phyloP scores from a whole-genome alignment of 192 early-diverging fungal species.

The Jimgerdemannia flammicorona region DNA sequence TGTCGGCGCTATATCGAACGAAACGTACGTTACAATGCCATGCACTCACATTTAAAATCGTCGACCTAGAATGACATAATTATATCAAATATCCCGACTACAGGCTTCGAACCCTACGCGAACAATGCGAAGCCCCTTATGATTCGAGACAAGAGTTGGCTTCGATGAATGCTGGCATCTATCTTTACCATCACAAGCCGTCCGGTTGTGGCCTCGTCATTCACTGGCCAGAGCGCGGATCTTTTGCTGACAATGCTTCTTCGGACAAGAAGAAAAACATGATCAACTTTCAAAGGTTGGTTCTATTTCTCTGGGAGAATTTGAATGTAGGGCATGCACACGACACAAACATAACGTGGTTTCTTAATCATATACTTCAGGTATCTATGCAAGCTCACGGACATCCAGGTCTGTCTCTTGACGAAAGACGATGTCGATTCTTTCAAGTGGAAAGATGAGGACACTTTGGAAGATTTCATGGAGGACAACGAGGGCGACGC shows the following conservation, averaged over 20 bases:
- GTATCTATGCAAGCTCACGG: neutral
- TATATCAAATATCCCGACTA: neutral
- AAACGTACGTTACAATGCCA: conserved; percentile 5
- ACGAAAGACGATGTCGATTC: neutral
- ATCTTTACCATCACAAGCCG: conserved; percentile 1
- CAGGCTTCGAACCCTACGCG: neutral
- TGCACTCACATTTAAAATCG: neutral
- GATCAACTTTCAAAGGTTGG: conserved; percentile 1
- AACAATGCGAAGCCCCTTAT: neutral
- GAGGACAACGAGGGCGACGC: neutral
- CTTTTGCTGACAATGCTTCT: conserved; percentile 19
- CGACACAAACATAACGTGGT: neutral
- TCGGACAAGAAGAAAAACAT: conserved; percentile 16
- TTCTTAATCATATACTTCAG: neutral
- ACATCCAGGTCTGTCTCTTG: neutral
- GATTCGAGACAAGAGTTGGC: neutral
- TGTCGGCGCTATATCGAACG: neutral
- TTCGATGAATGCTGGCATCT: neutral
- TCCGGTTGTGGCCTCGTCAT: conserved; percentile 3
- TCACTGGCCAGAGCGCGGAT: neutral
- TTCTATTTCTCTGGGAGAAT: neutral
- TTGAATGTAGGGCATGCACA: neutral
- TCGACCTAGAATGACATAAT: neutral
- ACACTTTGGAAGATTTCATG: neutral
- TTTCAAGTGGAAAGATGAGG: neutral